A percentile compares a stretch with the other conserved stretches of the same genome.
Evolutionary conservation across 768 basidiomycete species (phyloP).

Genomic region (Collybiopsis confluens): DNA sequence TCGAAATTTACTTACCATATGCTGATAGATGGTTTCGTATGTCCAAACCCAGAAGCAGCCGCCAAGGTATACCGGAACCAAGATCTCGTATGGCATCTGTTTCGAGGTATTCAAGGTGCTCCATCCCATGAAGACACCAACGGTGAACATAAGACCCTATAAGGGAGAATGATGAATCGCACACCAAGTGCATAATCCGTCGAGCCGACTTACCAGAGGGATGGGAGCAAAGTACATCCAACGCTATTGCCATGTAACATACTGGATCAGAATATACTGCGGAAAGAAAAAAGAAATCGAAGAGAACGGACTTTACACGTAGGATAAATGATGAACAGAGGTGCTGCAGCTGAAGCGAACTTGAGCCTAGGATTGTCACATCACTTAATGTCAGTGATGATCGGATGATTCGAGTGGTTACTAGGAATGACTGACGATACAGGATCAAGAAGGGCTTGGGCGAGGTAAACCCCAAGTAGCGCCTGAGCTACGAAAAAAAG

Average conservation of each 20-base stretch:
- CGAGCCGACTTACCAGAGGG: slow-evolving; percentile 19
- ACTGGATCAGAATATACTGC: too few relatives aligned
- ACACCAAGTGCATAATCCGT: background rate
- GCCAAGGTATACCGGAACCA: slow-evolving; percentile 21
- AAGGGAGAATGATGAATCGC: background rate
- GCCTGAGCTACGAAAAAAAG: slow-evolving; percentile 3
- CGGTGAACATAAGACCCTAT: slow-evolving; percentile 29
- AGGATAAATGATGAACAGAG: slow-evolving; percentile 27
- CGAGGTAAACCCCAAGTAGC: background rate
- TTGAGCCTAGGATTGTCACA: too few relatives aligned
- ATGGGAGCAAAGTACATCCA: too few relatives aligned
- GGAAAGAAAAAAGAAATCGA: background rate
- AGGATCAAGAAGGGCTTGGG: slow-evolving; percentile 1
- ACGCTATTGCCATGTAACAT: too few relatives aligned
- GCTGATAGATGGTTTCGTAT: slow-evolving; percentile 30
- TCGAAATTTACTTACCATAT: slow-evolving; percentile 18
- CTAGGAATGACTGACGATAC: background rate
- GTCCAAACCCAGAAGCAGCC: slow-evolving; percentile 26
- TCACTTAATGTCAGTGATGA: too few relatives aligned
- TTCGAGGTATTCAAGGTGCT: too few relatives aligned
- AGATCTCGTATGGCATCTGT: too few relatives aligned
- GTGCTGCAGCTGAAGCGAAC: slow-evolving; percentile 4
- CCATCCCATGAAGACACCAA: slow-evolving; percentile 30
- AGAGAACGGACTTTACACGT: slow-evolving; percentile 23
- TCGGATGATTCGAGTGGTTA: background rate